These are phyloP conservation scores for Suillus paluster DNA, from an alignment of 768 basidiomycete genomes.

Conservation along the genomic window DNA sequence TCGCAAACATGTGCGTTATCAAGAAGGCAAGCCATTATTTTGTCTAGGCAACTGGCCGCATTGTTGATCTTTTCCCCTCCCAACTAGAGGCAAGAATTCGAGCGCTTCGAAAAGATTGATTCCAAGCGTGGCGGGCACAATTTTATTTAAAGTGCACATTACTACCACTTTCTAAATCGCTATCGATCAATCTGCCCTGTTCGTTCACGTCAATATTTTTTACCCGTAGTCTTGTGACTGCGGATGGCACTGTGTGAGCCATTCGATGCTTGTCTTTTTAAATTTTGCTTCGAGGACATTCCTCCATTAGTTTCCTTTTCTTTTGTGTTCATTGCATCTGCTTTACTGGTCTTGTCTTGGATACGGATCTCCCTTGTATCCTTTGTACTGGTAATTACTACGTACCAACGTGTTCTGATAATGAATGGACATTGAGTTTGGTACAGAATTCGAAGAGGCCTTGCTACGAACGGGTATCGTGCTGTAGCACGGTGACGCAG, in stretches of 20 bases:
- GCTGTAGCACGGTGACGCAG: too few species aligned
- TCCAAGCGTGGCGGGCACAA: conserved; percentile 85
- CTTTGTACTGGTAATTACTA: background rate
- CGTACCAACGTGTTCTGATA: background rate
- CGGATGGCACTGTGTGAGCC: background rate
- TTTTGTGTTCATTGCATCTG: background rate
- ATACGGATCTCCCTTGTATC: background rate
- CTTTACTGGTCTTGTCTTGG: background rate
- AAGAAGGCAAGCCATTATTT: conserved; percentile 57
- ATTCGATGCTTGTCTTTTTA: background rate
- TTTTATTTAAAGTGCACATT: conserved; percentile 69
- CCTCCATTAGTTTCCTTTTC: background rate
- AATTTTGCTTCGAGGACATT: background rate
- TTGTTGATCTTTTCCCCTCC: conserved; percentile 13
- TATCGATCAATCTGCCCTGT: background rate
- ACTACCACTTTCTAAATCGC: background rate
- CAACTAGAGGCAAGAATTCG: conserved; percentile 72
- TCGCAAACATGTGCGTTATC: conserved; percentile 86
- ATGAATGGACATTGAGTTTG: background rate
- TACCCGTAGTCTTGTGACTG: background rate
- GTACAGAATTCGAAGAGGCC: background rate
- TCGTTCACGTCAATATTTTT: background rate
- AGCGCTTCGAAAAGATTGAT: conserved; percentile 89
- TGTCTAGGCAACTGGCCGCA: background rate
- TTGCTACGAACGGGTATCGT: too few species aligned